A percentile compares a stretch with the other conserved stretches of the same genome.
These are phyloP conservation scores for Aspergillus bertholletiae DNA, from an alignment of 495 filamentous ascomycete species.

Conservation along the genomic window DNA sequence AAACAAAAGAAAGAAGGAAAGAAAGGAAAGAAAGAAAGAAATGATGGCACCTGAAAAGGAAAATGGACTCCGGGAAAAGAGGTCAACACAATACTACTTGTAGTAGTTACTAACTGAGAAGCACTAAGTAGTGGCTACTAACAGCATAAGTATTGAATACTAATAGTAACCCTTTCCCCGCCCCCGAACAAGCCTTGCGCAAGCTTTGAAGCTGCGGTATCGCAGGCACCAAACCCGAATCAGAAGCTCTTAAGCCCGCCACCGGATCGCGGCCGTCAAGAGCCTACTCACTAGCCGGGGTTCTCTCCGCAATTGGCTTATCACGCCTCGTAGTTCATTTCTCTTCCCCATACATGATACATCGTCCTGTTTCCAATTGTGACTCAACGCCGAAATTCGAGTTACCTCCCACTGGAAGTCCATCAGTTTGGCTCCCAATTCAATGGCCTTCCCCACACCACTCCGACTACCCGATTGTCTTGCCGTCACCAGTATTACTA, in stretches of 20 bases:
- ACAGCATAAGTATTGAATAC: background rate
- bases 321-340: background rate
- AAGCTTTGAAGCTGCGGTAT: background rate
- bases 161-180: background rate
- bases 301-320: background rate
- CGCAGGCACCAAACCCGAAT: background rate
- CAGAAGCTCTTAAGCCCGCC: background rate
- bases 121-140: too few species aligned
- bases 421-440: too few species aligned
- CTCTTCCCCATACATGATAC: background rate
- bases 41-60: too few species aligned
- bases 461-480: background rate
- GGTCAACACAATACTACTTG: too few species aligned
- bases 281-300: background rate
- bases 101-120: too few species aligned
- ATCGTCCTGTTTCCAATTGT: background rate
- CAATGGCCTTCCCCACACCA: too few species aligned
- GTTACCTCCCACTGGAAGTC: too few species aligned
- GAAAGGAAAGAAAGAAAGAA: too few species aligned
- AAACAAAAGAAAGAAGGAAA: too few species aligned
- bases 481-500: background rate
- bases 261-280: background rate
- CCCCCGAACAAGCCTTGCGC: background rate
- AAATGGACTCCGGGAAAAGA: too few species aligned
- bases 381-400: too few species aligned